Base-by-base conservation (phyloP, 768 basidiomycete species). In the Gloeophyllum trabeum region DNA sequence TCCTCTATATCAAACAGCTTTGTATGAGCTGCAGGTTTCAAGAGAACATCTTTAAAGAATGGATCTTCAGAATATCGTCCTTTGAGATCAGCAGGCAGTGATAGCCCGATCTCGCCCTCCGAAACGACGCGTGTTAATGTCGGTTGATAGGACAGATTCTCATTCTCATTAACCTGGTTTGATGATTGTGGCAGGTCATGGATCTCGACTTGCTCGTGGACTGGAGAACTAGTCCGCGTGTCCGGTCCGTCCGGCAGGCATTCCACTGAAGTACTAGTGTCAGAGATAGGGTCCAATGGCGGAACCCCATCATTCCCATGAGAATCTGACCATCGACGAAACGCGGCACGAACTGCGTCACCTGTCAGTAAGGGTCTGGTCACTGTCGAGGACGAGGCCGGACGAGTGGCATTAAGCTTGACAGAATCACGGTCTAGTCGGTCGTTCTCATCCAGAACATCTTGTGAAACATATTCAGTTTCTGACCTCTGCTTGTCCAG, bases 11-110 rank as follows among this genome's bases (percentile, higher is more conserved):
- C 10, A 32, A 32, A 32, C 28, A 32, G 28, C n/a, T n/a, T n/a
- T 42, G 34, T 0, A n/a, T n/a, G n/a, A n/a, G n/a, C n/a, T n/a
- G n/a, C n/a, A n/a, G 60, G 58, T 1, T 50, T 46, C 6, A 42
- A 38, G 0, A 61, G 2, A 5, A 67, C 51, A 0, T 41, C 18
- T 1, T 38, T 40, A 41, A 63, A 67, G 45, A 61, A 63, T 0
- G 38, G 4, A 37, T 67, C 62, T 6, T 56, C 47, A 0, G 1
- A 10, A 36, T 65, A 65, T 7, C 48, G 46, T 0, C 47, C 46
- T 12, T 42, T 35, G 1, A 61, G 34, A 1, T 22, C 4, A 3
- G 22, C 32, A 0, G 44, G 47, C 3, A 60, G 22, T 23, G 49
- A 43, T 20, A 45, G 42, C 6, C 42, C 43, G 5, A 41, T 24